phyloP scores from a whole-genome alignment of 75 land plant genomes.

The Pinus tabuliformis region DNA sequence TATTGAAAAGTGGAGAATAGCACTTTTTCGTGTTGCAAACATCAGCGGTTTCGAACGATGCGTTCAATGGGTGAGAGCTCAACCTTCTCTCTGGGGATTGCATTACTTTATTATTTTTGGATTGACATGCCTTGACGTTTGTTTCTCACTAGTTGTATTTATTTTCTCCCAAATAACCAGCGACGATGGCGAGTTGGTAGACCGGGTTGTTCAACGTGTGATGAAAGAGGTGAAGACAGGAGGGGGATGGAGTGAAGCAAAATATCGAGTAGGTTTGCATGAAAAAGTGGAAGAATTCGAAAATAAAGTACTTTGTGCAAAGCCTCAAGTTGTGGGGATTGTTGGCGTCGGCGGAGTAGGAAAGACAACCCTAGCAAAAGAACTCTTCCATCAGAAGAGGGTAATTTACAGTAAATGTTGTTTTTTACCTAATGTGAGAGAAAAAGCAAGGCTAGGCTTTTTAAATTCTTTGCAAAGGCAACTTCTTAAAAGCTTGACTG shows the following conservation, averaged over 20 bases:
- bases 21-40: no score
- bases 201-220: not conserved
- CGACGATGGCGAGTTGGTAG: not conserved
- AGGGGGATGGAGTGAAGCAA: no score
- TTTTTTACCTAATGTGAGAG: not conserved
- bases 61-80: no score
- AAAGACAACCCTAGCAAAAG: not conserved
- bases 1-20: no score
- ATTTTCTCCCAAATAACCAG: not conserved
- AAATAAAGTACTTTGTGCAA: not conserved
- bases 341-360: constrained; percentile 1
- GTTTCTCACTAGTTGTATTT: not conserved
- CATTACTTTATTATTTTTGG: not conserved
- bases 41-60: no score
- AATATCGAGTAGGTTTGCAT: not conserved
- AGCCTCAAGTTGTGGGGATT: not conserved
- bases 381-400: not conserved
- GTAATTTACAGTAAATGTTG: not conserved
- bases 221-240: not conserved
- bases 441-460: not conserved
- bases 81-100: no score
- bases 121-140: not conserved
- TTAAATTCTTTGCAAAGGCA: not conserved
- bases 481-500: not conserved
- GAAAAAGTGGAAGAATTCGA: not conserved